Base-by-base conservation (phyloP, 2,329 filamentous ascomycete genomes). In the Scedosporium boydii region DNA sequence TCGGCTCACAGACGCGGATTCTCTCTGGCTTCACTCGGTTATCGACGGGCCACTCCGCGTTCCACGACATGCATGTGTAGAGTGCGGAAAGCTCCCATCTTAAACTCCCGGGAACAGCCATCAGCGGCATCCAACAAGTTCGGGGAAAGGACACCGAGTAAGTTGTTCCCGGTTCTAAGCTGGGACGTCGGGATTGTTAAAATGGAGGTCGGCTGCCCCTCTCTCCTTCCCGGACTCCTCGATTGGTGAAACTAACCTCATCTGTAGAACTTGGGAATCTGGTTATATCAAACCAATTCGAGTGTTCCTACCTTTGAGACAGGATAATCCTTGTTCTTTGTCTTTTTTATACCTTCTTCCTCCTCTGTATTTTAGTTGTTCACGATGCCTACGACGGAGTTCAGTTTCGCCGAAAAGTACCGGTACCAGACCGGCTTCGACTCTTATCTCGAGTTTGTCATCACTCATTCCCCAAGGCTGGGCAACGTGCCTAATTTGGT, bases 371-470 rank as follows among this genome's bases (percentile, higher is more conserved):
- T 55, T 26, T 16, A 23, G n/a, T 53, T 27, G 7, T 21, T n/a
- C 29, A 58, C 60, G 38, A 84, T 84, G 81, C 79, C 80, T 7
- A 74, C 78, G 63, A 83, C 81, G 4, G 67, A 73, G 0, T 84
- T 84, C 63, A 71, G 73, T 41, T 71, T 78, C 23, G 70, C 74
- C 64, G 81, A 84, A 67, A 82, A 80, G 68, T 95, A 95, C 78
- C 80, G 78, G 63, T 95, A 95, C 74, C 87, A 87, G 70, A 89
- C 86, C 77, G 90, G 90, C 73, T 93, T 95, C 78, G 82, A 83
- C 73, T 85, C 81, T 58, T 87, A 93, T 71, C 84, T 91, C 73
- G 88, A 93, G 88, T 92, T 76, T 68, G 84, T 74, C 51, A 23
- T 38, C 3, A 18, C 44, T 10, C 10, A 38, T 9, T 6, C 10